A percentile compares a stretch with the other conserved stretches of the same genome.
phyloP scores from a whole-genome alignment of 345 rosid species.

The Boechera divaricarpa region DNA sequence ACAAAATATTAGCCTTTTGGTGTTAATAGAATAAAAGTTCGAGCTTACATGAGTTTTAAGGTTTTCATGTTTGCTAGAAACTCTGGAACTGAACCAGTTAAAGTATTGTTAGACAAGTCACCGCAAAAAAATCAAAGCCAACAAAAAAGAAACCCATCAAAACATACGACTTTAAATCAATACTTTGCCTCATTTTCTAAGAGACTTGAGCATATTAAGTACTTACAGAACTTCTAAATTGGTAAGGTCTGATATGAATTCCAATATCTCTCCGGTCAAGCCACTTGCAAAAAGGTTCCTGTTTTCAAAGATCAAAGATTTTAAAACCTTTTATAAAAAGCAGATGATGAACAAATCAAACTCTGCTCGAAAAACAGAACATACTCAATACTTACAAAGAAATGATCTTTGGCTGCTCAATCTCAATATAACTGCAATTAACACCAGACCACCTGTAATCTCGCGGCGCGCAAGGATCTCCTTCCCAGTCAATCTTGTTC shows the following conservation, averaged over 20 bases:
- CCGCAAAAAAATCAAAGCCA: slow-evolving; percentile 37
- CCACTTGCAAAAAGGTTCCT: slow-evolving; percentile 52
- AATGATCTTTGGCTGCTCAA: slow-evolving; percentile 45
- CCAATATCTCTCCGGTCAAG: slow-evolving; percentile 51
- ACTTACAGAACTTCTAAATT: slow-evolving; percentile 57
- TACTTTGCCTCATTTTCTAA: neutral
- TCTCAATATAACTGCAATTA: slow-evolving; percentile 44
- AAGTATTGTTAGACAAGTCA: slow-evolving; percentile 63
- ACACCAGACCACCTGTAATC: slow-evolving; percentile 52
- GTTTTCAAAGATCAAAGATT: slow-evolving; percentile 10
- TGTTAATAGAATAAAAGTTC: neutral
- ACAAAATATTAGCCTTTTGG: slow-evolving; percentile 10
- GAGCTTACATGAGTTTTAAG: slow-evolving; percentile 54
- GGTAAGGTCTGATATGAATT: slow-evolving; percentile 48
- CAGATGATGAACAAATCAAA: neutral
- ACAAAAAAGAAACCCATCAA: neutral
- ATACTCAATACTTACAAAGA: slow-evolving; percentile 52
- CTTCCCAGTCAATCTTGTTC: slow-evolving; percentile 54
- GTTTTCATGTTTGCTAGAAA: slow-evolving; percentile 47
- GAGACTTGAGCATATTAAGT: slow-evolving; percentile 12
- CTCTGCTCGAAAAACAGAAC: neutral
- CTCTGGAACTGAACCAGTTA: slow-evolving; percentile 57
- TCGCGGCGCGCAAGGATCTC: slow-evolving; percentile 55
- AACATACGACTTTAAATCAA: neutral
- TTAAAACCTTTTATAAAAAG: neutral